These are phyloP conservation scores for Aspergillus arachidicola DNA, from an alignment of 2,329 filamentous ascomycete genomes.

Conservation along the genomic window DNA sequence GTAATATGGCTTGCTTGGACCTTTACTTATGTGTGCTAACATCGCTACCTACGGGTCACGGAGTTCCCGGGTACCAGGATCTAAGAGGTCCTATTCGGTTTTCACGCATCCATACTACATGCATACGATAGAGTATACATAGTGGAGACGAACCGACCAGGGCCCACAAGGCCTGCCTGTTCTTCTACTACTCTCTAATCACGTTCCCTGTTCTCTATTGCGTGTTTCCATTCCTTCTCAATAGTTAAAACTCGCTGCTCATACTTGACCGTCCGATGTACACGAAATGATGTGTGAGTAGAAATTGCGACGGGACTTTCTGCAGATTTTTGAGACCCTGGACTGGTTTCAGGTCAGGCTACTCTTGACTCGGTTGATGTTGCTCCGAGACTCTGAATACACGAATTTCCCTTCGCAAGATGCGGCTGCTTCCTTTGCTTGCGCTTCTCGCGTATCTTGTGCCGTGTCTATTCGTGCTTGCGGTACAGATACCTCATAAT, in stretches of 20 bases:
- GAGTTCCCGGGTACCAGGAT: background rate
- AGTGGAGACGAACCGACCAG: constrained; percentile 9
- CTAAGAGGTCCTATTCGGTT: constrained; percentile 7
- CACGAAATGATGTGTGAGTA: constrained; percentile 15
- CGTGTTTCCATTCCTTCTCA: background rate
- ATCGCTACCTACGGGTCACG: background rate
- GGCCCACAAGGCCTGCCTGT: constrained; percentile 1
- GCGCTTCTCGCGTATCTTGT: constrained; percentile 17
- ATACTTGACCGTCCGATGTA: constrained; percentile 1
- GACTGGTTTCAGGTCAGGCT: background rate
- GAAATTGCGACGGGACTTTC: constrained; percentile 1
- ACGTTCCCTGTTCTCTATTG: constrained; percentile 18
- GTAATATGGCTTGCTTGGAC: constrained; percentile 8
- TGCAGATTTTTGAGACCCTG: constrained; percentile 3
- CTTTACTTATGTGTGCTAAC: background rate
- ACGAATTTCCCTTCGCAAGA: constrained; percentile 6
- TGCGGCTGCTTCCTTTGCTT: constrained; percentile 18
- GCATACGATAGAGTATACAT: constrained; percentile 15
- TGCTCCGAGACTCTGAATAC: background rate
- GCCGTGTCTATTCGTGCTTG: constrained; percentile 16
- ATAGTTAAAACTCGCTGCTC: background rate
- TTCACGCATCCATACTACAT: constrained; percentile 8
- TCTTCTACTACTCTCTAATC: constrained; percentile 11
- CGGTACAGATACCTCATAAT: constrained; percentile 14
- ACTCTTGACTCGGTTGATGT: background rate